phyloP scores from a whole-genome alignment of 305 asterid species.

The Stenogyne calaminthoides region DNA sequence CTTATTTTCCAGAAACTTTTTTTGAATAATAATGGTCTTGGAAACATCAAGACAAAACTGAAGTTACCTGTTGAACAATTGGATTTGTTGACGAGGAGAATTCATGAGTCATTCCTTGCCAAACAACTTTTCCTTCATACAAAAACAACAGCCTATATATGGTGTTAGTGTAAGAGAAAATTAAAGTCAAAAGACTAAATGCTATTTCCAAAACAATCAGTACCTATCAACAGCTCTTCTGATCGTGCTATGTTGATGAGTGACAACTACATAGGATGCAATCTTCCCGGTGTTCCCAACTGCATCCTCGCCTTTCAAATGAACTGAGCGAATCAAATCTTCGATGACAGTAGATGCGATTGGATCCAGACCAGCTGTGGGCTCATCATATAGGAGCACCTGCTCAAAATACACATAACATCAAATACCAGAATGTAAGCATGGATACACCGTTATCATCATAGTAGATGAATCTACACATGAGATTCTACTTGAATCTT shows the following conservation, averaged over 20 bases:
- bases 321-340: conserved; percentile 98
- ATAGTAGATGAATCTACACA: conserved; percentile 11
- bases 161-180: conserved; percentile 16
- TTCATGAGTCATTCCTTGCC: conserved; percentile 98
- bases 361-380: conserved; percentile 99
- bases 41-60: background rate
- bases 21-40: background rate
- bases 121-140: conserved; percentile 87
- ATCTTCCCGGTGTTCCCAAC: conserved; percentile 86
- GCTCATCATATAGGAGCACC: conserved; percentile 97
- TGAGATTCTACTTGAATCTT: background rate
- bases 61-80: conserved; percentile 81
- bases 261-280: conserved; percentile 89
- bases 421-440: conserved; percentile 17
- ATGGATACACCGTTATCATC: background rate
- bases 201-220: conserved; percentile 17
- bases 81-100: conserved; percentile 83
- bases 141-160: conserved; percentile 74
- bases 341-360: conserved; percentile 98
- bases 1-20: background rate
- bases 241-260: conserved; percentile 98
- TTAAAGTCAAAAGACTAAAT: conserved; percentile 15
- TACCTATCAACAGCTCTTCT: conserved; percentile 97
- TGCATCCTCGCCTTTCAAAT: conserved; percentile 80
- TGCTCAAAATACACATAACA: conserved; percentile 37